Evolutionary conservation across 441 rosid species (phyloP), one percentile per base, ranked within the genome.

Genomic region (Pelargonium exstipulatum): DNA sequence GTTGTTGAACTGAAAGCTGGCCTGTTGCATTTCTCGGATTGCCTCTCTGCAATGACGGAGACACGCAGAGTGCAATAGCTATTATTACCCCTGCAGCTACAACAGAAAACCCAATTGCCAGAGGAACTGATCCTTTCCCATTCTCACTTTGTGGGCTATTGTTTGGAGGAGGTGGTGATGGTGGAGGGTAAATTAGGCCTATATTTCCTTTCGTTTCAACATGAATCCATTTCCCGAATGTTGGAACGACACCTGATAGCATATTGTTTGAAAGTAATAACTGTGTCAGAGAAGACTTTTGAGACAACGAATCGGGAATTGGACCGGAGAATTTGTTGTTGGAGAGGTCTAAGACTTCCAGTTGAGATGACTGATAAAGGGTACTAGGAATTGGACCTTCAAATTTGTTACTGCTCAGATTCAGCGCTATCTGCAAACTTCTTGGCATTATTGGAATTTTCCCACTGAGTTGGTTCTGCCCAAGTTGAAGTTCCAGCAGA

Each of bases 271-370:
- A 75, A 49, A 90, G 92, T 70, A 81, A 72, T 65, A 93, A 71
- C 74, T 79, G 76, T 22, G 82, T 84, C 26, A 90, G 74, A 14
- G 95, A 71, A 1, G 0, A 0, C 80, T 88, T 64, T 0, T 0
- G 0, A 37, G 24, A 9, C 24, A 91, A 76, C 26, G 1, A 43
- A 17, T 4, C 2, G 0, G 96, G 95, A 74, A 90, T 78, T 4
- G 58, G 53, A 40, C 91, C 91, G 0, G 86, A 81, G 63, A 93
- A 76, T 0, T n/a, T 69, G 75, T 90, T 84, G 74, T 85, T 74
- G 5, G 96, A 90, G 60, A 90, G 89, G 75, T 93, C 94, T 81
- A 89, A 76, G 74, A 87, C 71, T 78, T 93, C 96, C 70, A 93
- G 76, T 13, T 20, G 72, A 4, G 0, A n/a, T 51, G 87, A 84